Base-by-base conservation (phyloP, 2,329 filamentous ascomycete genomes). In the Aspergillus tubingensis region DNA sequence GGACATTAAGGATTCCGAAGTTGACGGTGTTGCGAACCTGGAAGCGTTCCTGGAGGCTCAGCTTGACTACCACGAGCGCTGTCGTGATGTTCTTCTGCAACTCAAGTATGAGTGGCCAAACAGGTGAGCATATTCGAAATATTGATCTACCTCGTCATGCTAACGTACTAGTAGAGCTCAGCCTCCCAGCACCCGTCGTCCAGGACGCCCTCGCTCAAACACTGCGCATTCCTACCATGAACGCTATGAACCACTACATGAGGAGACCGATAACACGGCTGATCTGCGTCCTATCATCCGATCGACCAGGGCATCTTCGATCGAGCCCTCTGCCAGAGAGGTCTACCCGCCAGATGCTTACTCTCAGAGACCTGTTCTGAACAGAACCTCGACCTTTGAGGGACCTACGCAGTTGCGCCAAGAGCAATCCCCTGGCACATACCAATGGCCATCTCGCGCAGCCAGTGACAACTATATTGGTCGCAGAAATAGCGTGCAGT, bases 1-100 rank as follows among this genome's bases (percentile, higher is more conserved):
- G 77, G 94, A 98, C 72, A 96, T 98, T 79, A 94, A 95, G 79
- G 93, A 97, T 70, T 86, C 91, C 21, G 94, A 98, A 77, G 83
- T 82, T 47, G 94, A 98, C 65, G 92, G 88, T 70, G 86, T 96
- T 44, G 83, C 85, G 51, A 92, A 96, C 71, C 81, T 98, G 59
- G 88, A 87, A 3, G 81, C 86, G 17, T 96, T 98, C 74, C 80
- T 98, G 54, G 93, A 98, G 63, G 90, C 91, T 43, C 91, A 98
- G 79, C 83, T 98, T 60, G 89, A 90, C 64, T 97, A 95, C 78
- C 91, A 97, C 74, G 94, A 98, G 74, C 88, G 90, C 62, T 96
- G 92, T 74, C 86, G 90, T 57, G 93, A 97, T 67, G 90, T 96
- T 66, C 85, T 98, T 57, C 67, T 88, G 64, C 85, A 87, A 66